Conservation (phyloP, 768 basidiomycete species). For the Kwoniella heveanensis region DNA sequence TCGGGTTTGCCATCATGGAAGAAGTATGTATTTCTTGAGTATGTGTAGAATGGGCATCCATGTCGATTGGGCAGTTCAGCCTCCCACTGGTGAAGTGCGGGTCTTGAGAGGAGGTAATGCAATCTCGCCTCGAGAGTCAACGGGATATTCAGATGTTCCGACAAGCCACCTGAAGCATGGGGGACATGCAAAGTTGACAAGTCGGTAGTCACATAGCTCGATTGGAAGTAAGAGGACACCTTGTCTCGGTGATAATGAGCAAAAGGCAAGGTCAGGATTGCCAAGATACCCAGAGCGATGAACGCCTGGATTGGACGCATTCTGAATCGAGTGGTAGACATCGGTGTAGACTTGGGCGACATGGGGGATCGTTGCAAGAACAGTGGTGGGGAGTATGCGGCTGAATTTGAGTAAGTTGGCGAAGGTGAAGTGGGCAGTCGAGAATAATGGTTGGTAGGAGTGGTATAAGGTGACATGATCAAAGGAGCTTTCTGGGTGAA, state of each 20-base stretch:
- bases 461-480: slow-evolving; percentile 17
- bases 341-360: slow-evolving; percentile 2
- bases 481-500: background rate
- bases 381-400: slow-evolving; percentile 2
- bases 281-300: slow-evolving; percentile 23
- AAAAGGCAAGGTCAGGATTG: slow-evolving; percentile 19
- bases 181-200: slow-evolving; percentile 25
- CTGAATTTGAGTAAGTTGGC: background rate
- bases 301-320: slow-evolving; percentile 25
- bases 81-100: slow-evolving; percentile 46
- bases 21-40: slow-evolving; percentile 47
- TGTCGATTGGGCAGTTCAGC: slow-evolving; percentile 42
- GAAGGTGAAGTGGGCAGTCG: slow-evolving; percentile 14
- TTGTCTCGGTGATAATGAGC: slow-evolving; percentile 15
- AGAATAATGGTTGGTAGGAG: slow-evolving; percentile 9
- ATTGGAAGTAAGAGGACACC: slow-evolving; percentile 14
- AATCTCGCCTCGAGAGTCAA: slow-evolving; percentile 40
- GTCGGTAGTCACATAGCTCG: slow-evolving; percentile 12
- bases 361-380: slow-evolving; percentile 13
- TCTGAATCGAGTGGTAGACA: slow-evolving; percentile 12
- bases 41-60: slow-evolving; percentile 49
- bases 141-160: slow-evolving; percentile 30
- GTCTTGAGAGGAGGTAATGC: slow-evolving; percentile 36
- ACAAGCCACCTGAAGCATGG: slow-evolving; percentile 27
- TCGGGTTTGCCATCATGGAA: slow-evolving; percentile 50